Percentiles rank a stretch among this genome's conserved stretches.
These are phyloP conservation scores for Favolaschia claudopus DNA, from an alignment of 768 basidiomycete species.

Conservation along the genomic window DNA sequence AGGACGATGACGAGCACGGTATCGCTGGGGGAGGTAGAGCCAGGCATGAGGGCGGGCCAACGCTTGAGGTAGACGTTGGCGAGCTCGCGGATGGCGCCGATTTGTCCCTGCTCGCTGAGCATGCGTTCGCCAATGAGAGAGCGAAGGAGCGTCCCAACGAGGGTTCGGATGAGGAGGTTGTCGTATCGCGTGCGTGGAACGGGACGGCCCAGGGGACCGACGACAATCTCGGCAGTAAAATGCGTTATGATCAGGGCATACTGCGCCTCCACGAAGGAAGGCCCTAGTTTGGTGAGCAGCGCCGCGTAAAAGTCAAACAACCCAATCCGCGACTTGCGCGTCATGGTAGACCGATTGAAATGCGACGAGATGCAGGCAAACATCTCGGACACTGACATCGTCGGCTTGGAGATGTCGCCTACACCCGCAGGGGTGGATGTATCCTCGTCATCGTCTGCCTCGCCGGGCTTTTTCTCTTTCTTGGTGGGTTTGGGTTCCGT, in stretches of 20 bases:
- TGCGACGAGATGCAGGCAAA: conserved; percentile 77
- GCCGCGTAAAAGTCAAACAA: conserved; percentile 90
- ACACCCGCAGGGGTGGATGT: conserved; percentile 49
- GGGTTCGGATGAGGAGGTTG: conserved; percentile 69
- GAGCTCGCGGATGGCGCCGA: conserved; percentile 87
- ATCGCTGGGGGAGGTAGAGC: conserved; percentile 73
- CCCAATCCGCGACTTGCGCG: conserved; percentile 80
- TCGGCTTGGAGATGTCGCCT: conserved; percentile 67
- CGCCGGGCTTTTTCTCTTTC: conserved; percentile 68
- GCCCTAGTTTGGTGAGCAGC: conserved; percentile 76
- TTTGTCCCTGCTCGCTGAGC: conserved; percentile 94
- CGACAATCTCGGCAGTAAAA: conserved; percentile 78
- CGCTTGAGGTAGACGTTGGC: conserved; percentile 83
- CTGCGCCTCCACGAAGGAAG: conserved; percentile 81
- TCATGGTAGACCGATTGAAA: conserved; percentile 76
- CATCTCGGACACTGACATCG: conserved; percentile 83
- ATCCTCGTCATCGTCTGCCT: conserved; percentile 66
- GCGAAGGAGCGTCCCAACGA: conserved; percentile 80
- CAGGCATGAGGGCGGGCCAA: conserved; percentile 94
- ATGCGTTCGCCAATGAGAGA: conserved; percentile 90
- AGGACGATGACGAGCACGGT: conserved; percentile 76
- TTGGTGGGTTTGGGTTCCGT: conserved; percentile 51
- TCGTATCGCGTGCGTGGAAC: conserved; percentile 74
- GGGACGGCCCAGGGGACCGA: conserved; percentile 58
- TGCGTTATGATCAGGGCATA: conserved; percentile 83